Percentiles rank a stretch among this genome's conserved stretches.
Conservation (phyloP, 2,329 filamentous ascomycete species). For the Herpotrichia juniperi region DNA sequence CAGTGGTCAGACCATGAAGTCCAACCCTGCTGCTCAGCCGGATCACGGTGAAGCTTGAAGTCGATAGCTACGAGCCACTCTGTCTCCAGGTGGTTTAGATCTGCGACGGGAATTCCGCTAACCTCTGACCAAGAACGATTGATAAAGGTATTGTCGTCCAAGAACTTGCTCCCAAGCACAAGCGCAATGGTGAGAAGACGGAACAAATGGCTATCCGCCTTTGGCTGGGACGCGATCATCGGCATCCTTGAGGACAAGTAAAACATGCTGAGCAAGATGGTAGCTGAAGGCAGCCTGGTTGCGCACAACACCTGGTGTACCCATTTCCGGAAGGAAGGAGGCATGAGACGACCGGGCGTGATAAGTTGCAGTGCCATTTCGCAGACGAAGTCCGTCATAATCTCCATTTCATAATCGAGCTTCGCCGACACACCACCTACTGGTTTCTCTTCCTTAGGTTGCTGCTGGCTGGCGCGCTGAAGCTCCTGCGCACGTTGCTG, state of each 20-base stretch:
- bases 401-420: conserved; percentile 94
- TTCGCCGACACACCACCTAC: conserved; percentile 89
- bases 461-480: conserved; percentile 45
- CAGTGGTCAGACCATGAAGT: conserved; percentile 69
- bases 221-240: conserved; percentile 63
- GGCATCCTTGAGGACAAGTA: conserved; percentile 86
- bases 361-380: conserved; percentile 82
- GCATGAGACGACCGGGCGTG: conserved; percentile 65
- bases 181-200: conserved; percentile 85
- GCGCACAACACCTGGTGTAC: conserved; percentile 89
- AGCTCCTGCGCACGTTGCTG: conserved; percentile 49
- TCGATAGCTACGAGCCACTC: conserved; percentile 85
- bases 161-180: conserved; percentile 90
- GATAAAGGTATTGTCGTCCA: conserved; percentile 97
- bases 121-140: conserved; percentile 97
- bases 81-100: conserved; percentile 84
- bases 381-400: conserved; percentile 94
- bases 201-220: conserved; percentile 75
- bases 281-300: conserved; percentile 87
- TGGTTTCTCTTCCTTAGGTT: conserved; percentile 67
- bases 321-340: conserved; percentile 85
- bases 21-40: conserved; percentile 76
- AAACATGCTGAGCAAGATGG: conserved; percentile 87
- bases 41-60: conserved; percentile 87
- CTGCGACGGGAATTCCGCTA: conserved; percentile 82